Evolutionary conservation across 2,329 filamentous ascomycete genomes (phyloP), one percentile per base, ranked within the genome.

Genomic region (Beauveria caledonica): DNA sequence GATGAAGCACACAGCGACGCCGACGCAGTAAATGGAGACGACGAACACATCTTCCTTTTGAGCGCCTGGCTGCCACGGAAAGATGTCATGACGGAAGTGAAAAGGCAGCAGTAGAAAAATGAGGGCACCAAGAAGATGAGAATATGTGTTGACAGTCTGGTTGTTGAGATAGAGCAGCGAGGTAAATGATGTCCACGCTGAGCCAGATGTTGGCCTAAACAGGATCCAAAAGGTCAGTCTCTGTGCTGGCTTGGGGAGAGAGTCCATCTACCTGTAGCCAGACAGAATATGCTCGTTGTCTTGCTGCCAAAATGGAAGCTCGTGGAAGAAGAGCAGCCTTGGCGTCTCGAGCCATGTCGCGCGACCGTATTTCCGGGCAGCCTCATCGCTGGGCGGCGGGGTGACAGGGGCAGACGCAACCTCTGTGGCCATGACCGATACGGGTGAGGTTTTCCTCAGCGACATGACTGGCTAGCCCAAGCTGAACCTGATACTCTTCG

Each of bases 1-100:
- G 19, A 57, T 25, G 25, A 65, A 65, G 58, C 64, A 66, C 17
- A 64, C 57, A 33, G 63, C 62, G 25, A 65, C 64, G 17, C 63
- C 63, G 2, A 63, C 19, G 39, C 55, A 66, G 54, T 66, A 66
- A 3, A 55, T 56, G 21, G 61, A 62, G 27, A 63, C 54, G 7
- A 65, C 63, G 8, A 64, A 11, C 27, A 64, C 3, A 23, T 66
- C 64, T 19, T 48, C 60, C 6, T 7, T 6, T 10, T 39, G 42
- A 1, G 11, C 55, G 13, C 50, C 21, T 21, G 42, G 8, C 13
- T 58, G 49, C 36, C 15, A 21, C 19, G n/a, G 9, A 21, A 54
- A 58, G 19, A 59, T 21, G n/a, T 49, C 39, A 13, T 36, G 21
- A 42, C 60, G 60, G 44, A 63, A 62, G 42, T 62, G 53, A 21